Conservation (phyloP, 73 alveolate genomes). For the Symbiodinium natans region DNA sequence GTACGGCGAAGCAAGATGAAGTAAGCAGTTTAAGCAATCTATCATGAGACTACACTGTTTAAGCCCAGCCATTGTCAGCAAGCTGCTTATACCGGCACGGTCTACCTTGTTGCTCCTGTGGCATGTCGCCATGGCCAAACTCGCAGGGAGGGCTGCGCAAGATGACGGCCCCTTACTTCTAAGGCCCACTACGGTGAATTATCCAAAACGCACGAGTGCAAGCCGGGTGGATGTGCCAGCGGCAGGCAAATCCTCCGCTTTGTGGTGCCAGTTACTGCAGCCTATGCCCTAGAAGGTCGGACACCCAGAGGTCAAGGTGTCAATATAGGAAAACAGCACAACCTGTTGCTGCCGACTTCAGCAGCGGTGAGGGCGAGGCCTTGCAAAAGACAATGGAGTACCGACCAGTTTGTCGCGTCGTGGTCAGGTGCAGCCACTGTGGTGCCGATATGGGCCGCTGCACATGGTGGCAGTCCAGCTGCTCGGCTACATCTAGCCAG, state of each 20-base stretch:
- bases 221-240: not conserved
- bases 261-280: conserved; percentile 70
- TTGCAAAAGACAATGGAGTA: too few relatives aligned
- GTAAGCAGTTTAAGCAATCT: too few relatives aligned
- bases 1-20: too few relatives aligned
- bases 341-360: not conserved
- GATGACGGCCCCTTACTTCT: not conserved
- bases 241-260: conserved; percentile 46
- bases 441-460: conserved; percentile 86
- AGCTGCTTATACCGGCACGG: too few relatives aligned
- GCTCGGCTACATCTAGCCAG: not conserved
- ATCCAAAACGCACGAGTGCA: too few relatives aligned
- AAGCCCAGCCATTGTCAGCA: too few relatives aligned
- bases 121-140: conserved; percentile 4
- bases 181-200: not conserved
- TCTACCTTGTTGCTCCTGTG: too few relatives aligned
- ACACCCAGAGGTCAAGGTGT: not conserved
- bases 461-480: conserved; percentile 72
- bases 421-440: conserved; percentile 19
- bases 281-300: conserved; percentile 63
- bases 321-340: too few relatives aligned
- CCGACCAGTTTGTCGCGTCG: too few relatives aligned
- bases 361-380: too few relatives aligned
- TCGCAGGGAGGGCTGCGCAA: not conserved
- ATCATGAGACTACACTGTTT: too few relatives aligned